Percentiles rank a stretch among this genome's conserved stretches.
These are phyloP conservation scores for Teratosphaeriaceae sp. DNA, from an alignment of 2,329 filamentous ascomycete species.

Conservation along the genomic window DNA sequence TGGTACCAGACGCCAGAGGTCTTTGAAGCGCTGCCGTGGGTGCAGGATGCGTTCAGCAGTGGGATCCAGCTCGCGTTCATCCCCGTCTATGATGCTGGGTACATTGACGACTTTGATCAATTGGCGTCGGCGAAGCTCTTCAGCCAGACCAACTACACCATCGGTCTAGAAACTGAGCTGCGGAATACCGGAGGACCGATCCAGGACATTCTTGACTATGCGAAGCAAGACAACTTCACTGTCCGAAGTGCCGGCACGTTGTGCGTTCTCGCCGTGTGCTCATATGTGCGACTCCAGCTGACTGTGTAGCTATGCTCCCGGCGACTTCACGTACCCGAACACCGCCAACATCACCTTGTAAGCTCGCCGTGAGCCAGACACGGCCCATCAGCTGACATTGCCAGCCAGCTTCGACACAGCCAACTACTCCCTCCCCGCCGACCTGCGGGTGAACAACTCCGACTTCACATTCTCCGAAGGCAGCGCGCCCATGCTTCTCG, in stretches of 20 bases:
- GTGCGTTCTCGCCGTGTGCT: not conserved
- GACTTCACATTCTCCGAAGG: constrained; percentile 10
- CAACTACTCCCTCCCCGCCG: constrained; percentile 11
- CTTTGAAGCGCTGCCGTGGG: constrained; percentile 15
- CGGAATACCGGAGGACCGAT: constrained; percentile 6
- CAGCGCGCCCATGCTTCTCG: constrained; percentile 9
- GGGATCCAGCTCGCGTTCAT: constrained; percentile 9
- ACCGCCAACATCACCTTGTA: constrained; percentile 2
- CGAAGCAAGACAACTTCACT: not conserved
- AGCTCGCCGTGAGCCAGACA: no score
- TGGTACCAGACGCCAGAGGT: constrained; percentile 12
- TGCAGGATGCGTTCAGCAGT: constrained; percentile 13
- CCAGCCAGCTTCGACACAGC: constrained; percentile 10
- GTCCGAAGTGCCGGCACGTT: constrained; percentile 3
- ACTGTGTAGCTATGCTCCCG: constrained; percentile 7
- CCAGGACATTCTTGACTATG: constrained; percentile 10
- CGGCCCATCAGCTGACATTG: not conserved
- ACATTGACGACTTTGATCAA: constrained; percentile 7
- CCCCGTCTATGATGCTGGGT: constrained; percentile 12
- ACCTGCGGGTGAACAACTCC: constrained; percentile 9
- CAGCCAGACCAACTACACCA: constrained; percentile 13
- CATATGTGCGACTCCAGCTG: not conserved
- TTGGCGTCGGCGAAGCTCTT: constrained; percentile 10
- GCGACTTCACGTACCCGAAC: constrained; percentile 13
- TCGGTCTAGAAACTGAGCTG: constrained; percentile 10